phyloP scores from a whole-genome alignment of 345 rosid genomes.

The Mallotus nudiflorus region DNA sequence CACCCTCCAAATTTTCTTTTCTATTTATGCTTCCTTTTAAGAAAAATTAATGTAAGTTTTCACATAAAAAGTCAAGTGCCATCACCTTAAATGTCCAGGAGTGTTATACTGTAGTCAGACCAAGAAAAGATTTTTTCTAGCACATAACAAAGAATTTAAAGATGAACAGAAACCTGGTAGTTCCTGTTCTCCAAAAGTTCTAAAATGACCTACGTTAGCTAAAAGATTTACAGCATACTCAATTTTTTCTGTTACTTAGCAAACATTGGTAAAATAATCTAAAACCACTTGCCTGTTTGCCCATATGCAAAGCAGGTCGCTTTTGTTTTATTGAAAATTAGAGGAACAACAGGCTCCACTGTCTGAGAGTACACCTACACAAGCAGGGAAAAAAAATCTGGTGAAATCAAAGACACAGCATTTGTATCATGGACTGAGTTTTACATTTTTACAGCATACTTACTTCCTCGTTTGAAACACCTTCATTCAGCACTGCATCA shows the following conservation, averaged over 20 bases:
- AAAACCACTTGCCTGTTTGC: constrained; percentile 49
- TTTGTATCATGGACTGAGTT: background rate
- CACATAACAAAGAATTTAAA: no score
- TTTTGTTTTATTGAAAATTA: constrained; percentile 57
- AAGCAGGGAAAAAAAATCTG: constrained; percentile 6
- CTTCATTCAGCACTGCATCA: constrained; percentile 54
- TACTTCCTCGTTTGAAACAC: constrained; percentile 55
- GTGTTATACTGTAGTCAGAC: no score
- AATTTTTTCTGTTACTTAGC: background rate
- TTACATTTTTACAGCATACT: constrained; percentile 19
- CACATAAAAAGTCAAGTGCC: no score
- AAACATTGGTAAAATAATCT: background rate
- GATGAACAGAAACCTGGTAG: no score
- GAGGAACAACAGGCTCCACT: constrained; percentile 57
- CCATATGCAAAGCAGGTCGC: constrained; percentile 68
- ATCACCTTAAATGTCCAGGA: no score
- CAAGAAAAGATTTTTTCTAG: no score
- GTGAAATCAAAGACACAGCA: constrained; percentile 12
- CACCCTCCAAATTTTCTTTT: background rate
- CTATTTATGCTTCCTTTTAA: no score
- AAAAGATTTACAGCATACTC: background rate
- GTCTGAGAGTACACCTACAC: constrained; percentile 53
- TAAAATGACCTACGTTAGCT: background rate
- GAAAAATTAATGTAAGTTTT: no score
- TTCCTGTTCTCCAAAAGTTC: no score